Base-by-base conservation (phyloP, 73 alveolate species). In the Tetrahymena borealis region DNA sequence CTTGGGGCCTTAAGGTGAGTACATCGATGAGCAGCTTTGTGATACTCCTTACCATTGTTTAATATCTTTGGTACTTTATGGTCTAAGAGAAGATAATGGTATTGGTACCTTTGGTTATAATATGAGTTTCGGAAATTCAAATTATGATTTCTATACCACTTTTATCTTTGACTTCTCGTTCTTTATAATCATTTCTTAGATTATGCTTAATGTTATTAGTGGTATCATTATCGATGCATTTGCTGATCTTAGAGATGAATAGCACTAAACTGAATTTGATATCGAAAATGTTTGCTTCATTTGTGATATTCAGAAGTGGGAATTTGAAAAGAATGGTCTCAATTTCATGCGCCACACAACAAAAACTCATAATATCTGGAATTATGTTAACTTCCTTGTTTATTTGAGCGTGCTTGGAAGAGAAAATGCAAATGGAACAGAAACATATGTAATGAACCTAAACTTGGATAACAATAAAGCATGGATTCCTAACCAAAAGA, bases 161-260 rank as follows among this genome's bases (percentile, higher is more conserved):
- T 96, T 97, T 40, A 91, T 96, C 32, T 96, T 95, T 91, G 98
- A 97, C 79, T 90, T 94, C 90, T 77, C 94, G 32, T 94, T 95
- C 95, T 96, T 95, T 94, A 94, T 96, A 37, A 94, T 97, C 33
- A 96, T 97, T 42, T 94, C 97, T 91, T 97, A 96, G 85, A 94
- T 97, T 39, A 94, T 96, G 96, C 94, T 97, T 5, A 96, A 97
- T 92, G 96, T 97, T 43, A 97, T 97, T n/a, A 93, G 95, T 39
- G 99, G 99, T 92, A 97, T 97, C 38, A 98, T 98, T 39, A 94
- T 98, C 39, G 99, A 98, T 91, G 95, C 99, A 77, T 98, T 98
- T 95, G 98, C 98, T 13, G 98, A 96, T 32, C 94, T 98, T 94
- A 97, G 99, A 96, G 98, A 96, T 40, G 91, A 97, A 39, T 94